Base-by-base conservation (phyloP, 73 alveolate genomes). In the Paramecium octaurelia region DNA sequence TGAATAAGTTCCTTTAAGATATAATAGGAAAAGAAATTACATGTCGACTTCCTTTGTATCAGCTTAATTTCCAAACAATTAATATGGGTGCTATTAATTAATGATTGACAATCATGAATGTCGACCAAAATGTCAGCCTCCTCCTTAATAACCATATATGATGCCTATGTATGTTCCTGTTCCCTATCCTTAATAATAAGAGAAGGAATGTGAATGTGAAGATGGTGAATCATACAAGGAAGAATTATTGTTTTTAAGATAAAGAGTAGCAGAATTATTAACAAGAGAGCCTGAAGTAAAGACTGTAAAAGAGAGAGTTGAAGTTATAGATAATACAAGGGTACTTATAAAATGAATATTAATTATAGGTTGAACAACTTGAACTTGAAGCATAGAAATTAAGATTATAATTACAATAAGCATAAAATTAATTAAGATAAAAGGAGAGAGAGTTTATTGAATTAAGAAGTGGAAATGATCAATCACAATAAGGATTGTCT, bases 211-310 rank as follows among this genome's bases (percentile, higher is more conserved):
- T 80, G 91, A 80, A 44, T 80, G 91, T 20, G 91, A 80, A 21
- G 43, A 80, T 34, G 46, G 46, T 14, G 91, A 80, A 31, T 27
- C 46, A 21, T 80, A 44, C n/a, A 80, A 80, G 31, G 91, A 80
- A 18, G 91, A 80, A 42, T 31, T 80, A 40, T 12, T 43, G 14
- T 80, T 80, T 80, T 80, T 80, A 46, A 80, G 91, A 80, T 7
- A 40, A 27, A 80, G 91, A 80, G 91, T 80, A 24, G 91, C 91
- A 42, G 91, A 80, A 80, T 46, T 80, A 23, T 43, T 80, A 48
- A 18, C 48, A 31, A 80, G 91, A 80, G 91, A 80, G 75, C 91
- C 91, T 80, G 91, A 80, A 80, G 91, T 80, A 6, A 80, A 80
- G 35, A 80, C 57, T 10, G 91, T 80, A n/a, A 48, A 80, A 23